Evolutionary conservation across 352 stramenopile species (phyloP).

Genomic region (Phytophthora sansomeana): DNA sequence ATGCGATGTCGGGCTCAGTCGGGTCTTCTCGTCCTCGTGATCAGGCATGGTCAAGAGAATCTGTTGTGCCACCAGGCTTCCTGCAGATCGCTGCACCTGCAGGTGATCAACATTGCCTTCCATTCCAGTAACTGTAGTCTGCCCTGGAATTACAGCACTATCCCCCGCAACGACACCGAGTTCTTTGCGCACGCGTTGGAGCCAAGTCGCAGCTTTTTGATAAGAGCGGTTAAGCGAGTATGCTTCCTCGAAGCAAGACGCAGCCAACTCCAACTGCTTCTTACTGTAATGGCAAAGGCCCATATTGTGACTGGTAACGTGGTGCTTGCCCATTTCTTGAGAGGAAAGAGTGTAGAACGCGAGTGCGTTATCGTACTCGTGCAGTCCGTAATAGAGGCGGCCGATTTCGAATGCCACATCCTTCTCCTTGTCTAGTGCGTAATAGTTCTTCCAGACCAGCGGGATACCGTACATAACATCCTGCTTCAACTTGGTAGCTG

Average conservation of each 20-base stretch:
- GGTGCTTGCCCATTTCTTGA: constrained; percentile 93
- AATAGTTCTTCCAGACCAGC: constrained; percentile 93
- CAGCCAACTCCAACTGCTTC: constrained; percentile 67
- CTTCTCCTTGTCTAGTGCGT: constrained; percentile 94
- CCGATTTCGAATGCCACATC: constrained; percentile 93
- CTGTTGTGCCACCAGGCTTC: constrained; percentile 54
- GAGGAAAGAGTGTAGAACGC: constrained; percentile 90
- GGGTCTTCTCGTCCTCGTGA: constrained; percentile 57
- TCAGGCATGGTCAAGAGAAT: constrained; percentile 61
- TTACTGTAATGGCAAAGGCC: constrained; percentile 95
- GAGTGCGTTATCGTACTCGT: constrained; percentile 92
- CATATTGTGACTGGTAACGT: constrained; percentile 97
- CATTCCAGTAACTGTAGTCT: constrained; percentile 11
- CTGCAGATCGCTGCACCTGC: constrained; percentile 13
- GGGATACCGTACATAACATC: constrained; percentile 91
- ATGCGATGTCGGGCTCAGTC: constrained; percentile 15
- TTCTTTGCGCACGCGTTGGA: constrained; percentile 82
- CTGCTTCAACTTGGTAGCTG: constrained; percentile 65
- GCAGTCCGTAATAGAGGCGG: constrained; percentile 93
- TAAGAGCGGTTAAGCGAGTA: constrained; percentile 75
- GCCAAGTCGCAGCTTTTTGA: constrained; percentile 82
- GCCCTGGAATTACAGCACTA: constrained; percentile 1
- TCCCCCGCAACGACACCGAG: constrained; percentile 34
- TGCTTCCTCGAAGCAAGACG: constrained; percentile 76
- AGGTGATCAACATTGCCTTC: constrained; percentile 10